Evolutionary conservation across 306 rosid species (phyloP), one percentile per base, ranked within the genome.

Genomic region (Vachellia pachyceras): DNA sequence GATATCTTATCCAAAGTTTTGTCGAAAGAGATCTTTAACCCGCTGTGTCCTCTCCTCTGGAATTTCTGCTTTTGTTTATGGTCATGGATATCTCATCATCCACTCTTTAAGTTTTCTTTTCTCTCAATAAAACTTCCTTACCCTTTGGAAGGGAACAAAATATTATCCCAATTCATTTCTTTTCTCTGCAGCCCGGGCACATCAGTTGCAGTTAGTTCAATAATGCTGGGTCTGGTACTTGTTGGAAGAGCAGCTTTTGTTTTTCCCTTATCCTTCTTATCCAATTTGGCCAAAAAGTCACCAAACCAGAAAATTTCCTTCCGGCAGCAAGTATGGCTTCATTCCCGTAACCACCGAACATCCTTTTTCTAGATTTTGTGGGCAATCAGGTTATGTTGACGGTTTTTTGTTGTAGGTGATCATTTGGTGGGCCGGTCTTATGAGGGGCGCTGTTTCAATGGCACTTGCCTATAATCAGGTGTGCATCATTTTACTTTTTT

Each of bases 401-500:
- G 7, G 54, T 81, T 80, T 85, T 72, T 77, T 69, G n/a, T 47
- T 78, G 15, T 82, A 95, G 99, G 90, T 95, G 78, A 79, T 93
- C 75, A 90, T 95, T 85, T 93, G 98, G 99, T 93, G 98, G 99
- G 98, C 98, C 82, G 99, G 99, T 79, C 98, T 95, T 69, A 95
- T 95, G 99, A 89, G 99, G 89, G 98, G 98, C 54, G 99, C 98
- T 58, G 98, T 95, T 71, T 95, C 99, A 64, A 91, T 95, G 77
- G 99, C 99, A 23, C 97, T 95, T 3, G 98, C 99, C 20, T 95
- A 95, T 85, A 94, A 93, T 90, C 95, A 93, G 99, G 99, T 29
- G 33, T 29, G 33, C 2, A 29, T 29, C 33, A 29, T 29, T 29
- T 29, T 29, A 29, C 33, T 2, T 29, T 29, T 29, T 29, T 29